Base-by-base conservation (phyloP, 1,139 yeast genomes). In the Geotrichum europaeum region DNA sequence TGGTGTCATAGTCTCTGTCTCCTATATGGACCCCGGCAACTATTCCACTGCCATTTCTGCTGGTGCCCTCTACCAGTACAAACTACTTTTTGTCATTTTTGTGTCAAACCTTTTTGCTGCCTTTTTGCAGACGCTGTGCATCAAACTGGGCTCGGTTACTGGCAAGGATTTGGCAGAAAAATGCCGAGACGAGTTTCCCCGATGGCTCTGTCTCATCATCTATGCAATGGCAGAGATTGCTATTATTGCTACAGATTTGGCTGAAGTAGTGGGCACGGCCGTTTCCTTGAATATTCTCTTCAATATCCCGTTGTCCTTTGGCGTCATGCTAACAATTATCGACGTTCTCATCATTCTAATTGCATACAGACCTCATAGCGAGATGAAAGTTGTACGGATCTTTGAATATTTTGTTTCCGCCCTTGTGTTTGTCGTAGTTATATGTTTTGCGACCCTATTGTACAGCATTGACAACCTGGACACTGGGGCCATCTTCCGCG, bases 181-280 rank as follows among this genome's bases (percentile, higher is more conserved):
- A 59, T 85, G 90, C 68, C 78, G 88, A 56, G 80, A 79, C 65
- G 78, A 82, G 69, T 73, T 87, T 32, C 94, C 94, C 1, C 70
- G 70, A 36, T 84, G 87, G 84, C 67, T 86, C 63, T 85, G 86
- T 66, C 70, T 75, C 62, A 64, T 73, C 0, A 65, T 89, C 6
- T 89, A 89, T 81, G 65, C 86, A 53, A 77, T 87, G 63, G 92
- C 96, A 0, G 96, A 89, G 70, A 78, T 81, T 68, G 94, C 96
- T 43, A 88, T 89, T 62, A 82, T 89, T 57, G 90, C 96, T 1
- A 89, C 96, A 0, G 96, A 89, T 76, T 80, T 89, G 12, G 95
- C 96, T 4, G 96, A 89, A 70, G 96, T 89, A 40, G 87, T 89
- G 61, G 96, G 96, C 68, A 83, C 90, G n/a, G 95, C 96, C 4